Conservation (phyloP, 2,329 filamentous ascomycete species). For the Exophiala xenobiotica region DNA sequence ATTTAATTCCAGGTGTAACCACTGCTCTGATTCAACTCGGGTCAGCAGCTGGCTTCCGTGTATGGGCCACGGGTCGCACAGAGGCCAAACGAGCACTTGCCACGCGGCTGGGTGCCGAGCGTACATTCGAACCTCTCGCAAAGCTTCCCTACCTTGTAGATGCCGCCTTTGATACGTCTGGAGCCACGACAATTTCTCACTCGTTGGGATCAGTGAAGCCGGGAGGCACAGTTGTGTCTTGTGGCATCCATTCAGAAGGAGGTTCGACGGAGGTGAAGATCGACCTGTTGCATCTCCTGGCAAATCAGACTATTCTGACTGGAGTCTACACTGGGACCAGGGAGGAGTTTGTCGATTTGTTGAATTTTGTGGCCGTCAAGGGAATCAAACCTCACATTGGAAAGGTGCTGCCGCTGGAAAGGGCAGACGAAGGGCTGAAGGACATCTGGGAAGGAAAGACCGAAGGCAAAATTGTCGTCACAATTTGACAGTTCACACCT, state of each 20-base stretch:
- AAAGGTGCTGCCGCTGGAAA: slow-evolving; percentile 16
- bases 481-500: slow-evolving; percentile 9
- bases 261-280: slow-evolving; percentile 9
- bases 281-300: slow-evolving; percentile 12
- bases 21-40: slow-evolving; percentile 22
- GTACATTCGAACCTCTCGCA: slow-evolving; percentile 17
- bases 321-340: slow-evolving; percentile 21
- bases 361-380: slow-evolving; percentile 15
- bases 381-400: slow-evolving; percentile 22
- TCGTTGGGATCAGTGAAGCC: slow-evolving; percentile 17
- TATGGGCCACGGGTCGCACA: slow-evolving; percentile 21
- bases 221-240: slow-evolving; percentile 19
- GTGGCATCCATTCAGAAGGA: slow-evolving; percentile 20
- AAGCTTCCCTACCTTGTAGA: slow-evolving; percentile 17
- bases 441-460: slow-evolving; percentile 21
- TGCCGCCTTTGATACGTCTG: slow-evolving; percentile 21
- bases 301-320: slow-evolving; percentile 15
- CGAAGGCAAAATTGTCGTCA: slow-evolving; percentile 19
- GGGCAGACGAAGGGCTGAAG: slow-evolving; percentile 15
- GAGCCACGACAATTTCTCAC: slow-evolving; percentile 19
- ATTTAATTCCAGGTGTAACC: slow-evolving; percentile 12
- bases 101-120: slow-evolving; percentile 13
- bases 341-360: slow-evolving; percentile 21
- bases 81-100: slow-evolving; percentile 17
- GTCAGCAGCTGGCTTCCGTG: slow-evolving; percentile 18